Percentiles rank a stretch among this genome's conserved stretches.
Conservation (phyloP, 768 basidiomycete genomes). For the Collybia sp. region DNA sequence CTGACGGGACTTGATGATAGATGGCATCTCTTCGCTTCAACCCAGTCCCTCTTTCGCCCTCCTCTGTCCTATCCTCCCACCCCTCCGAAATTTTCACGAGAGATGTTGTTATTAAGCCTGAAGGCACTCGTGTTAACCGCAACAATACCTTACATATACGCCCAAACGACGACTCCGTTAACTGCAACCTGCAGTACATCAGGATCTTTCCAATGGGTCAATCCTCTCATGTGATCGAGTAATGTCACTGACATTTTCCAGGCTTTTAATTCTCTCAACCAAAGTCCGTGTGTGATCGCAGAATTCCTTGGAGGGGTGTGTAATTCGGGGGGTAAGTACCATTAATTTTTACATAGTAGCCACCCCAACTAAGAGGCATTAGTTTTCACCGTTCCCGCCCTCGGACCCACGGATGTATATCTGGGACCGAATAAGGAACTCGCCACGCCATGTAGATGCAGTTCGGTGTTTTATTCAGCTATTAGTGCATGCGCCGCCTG, state of each 20-base stretch:
- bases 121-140: too few relatives aligned
- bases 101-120: too few relatives aligned
- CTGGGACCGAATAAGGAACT: slow-evolving; percentile 26
- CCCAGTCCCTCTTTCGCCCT: too few relatives aligned
- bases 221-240: background rate
- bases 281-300: slow-evolving; percentile 42
- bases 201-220: slow-evolving; percentile 2
- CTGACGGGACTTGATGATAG: too few relatives aligned
- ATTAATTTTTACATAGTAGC: too few relatives aligned
- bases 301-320: slow-evolving; percentile 37
- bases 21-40: too few relatives aligned
- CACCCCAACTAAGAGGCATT: too few relatives aligned
- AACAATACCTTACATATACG: too few relatives aligned
- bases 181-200: background rate
- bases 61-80: too few relatives aligned
- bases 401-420: slow-evolving; percentile 25
- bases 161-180: background rate
- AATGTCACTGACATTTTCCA: slow-evolving; percentile 11
- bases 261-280: slow-evolving; percentile 32
- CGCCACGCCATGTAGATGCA: slow-evolving; percentile 44
- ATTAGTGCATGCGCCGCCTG: slow-evolving; percentile 48
- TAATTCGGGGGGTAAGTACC: slow-evolving; percentile 25
- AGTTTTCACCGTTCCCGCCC: slow-evolving; percentile 32
- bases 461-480: slow-evolving; percentile 48
- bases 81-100: too few relatives aligned